Conservation (phyloP, 2,329 filamentous ascomycete species). For the Hymenoscyphus fraxineus region DNA sequence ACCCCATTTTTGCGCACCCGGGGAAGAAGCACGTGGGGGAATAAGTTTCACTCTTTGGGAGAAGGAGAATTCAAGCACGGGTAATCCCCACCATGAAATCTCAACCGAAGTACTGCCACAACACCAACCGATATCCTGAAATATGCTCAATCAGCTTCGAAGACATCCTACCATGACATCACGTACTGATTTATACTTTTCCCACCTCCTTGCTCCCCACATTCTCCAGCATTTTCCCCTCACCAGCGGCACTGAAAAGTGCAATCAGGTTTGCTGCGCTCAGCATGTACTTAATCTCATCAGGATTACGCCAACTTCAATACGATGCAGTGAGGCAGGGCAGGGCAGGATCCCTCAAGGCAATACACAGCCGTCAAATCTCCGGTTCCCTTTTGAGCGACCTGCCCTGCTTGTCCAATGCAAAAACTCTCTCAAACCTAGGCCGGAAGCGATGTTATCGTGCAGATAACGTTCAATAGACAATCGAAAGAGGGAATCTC, state of each 20-base stretch:
- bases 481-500: neutral
- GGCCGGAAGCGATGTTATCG: neutral
- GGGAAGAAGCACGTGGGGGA: neutral
- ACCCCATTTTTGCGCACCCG: neutral
- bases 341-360: neutral
- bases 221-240: neutral
- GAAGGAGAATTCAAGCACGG: neutral
- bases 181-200: neutral
- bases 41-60: neutral
- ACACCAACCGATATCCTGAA: neutral
- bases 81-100: neutral
- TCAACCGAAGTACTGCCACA: neutral
- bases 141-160: neutral
- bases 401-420: neutral
- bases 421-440: neutral
- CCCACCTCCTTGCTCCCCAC: neutral
- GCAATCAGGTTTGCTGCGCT: neutral
- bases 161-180: neutral
- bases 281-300: neutral
- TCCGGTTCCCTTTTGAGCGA: neutral
- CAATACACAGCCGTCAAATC: neutral
- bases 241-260: neutral
- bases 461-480: neutral
- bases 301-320: neutral
- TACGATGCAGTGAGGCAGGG: neutral